Percentiles rank a stretch among this genome's conserved stretches.
phyloP scores from a whole-genome alignment of 2,329 filamentous ascomycete genomes.

The Pestalotiopsis sp. region DNA sequence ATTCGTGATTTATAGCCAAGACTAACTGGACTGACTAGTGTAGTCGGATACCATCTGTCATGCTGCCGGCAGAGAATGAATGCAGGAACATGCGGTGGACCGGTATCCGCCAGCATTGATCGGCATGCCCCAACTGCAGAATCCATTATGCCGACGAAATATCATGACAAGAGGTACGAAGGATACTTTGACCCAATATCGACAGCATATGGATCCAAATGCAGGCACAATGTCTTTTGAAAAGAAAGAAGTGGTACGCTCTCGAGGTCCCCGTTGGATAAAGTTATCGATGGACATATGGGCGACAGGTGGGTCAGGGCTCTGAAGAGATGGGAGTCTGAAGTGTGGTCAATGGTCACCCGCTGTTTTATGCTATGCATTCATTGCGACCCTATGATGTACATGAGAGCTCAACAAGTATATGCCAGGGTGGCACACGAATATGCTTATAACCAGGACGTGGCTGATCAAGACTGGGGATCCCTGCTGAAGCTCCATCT shows the following conservation, averaged over 20 bases:
- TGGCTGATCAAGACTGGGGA: too few species aligned
- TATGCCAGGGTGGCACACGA: neutral
- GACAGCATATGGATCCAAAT: neutral
- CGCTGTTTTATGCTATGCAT: neutral
- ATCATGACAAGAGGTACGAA: neutral
- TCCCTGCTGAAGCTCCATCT: slow-evolving; percentile 5
- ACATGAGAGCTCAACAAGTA: neutral
- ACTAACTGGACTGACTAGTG: neutral
- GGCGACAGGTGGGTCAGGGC: neutral
- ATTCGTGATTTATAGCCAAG: neutral
- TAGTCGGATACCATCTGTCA: neutral
- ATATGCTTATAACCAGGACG: neutral
- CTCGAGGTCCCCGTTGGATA: neutral
- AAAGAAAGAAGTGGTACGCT: neutral
- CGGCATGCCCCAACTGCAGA: neutral
- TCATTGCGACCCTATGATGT: neutral
- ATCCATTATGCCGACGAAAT: neutral
- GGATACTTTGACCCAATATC: neutral
- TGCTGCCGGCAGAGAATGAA: neutral
- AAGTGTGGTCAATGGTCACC: neutral
- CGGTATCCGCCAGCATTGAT: neutral
- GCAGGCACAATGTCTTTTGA: neutral
- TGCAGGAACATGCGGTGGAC: neutral
- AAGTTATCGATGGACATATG: neutral
- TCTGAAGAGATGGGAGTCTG: too few species aligned